A percentile compares a stretch with the other conserved stretches of the same genome.
Evolutionary conservation across 2,329 filamentous ascomycete species (phyloP).

Genomic region (Pezicula carpinea): DNA sequence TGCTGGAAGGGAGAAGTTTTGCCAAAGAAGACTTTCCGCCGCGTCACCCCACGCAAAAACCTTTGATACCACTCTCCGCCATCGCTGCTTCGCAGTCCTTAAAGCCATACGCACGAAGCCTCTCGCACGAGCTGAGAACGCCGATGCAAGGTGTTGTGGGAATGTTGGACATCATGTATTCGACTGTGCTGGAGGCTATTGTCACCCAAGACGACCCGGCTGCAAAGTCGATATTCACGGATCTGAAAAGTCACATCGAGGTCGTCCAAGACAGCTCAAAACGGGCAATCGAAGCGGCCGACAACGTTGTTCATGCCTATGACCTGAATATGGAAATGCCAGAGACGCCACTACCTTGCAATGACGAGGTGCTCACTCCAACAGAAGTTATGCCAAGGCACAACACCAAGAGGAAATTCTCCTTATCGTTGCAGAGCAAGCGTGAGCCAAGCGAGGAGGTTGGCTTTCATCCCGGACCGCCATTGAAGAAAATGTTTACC

Average conservation of each 20-base stretch:
- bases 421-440: constrained; percentile 9
- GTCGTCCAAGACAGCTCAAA: constrained; percentile 69
- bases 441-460: constrained; percentile 15
- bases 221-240: constrained; percentile 52
- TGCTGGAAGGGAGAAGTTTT: constrained; percentile 49
- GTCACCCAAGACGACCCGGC: constrained; percentile 46
- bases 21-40: constrained; percentile 24
- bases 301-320: constrained; percentile 72
- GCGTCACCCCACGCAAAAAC: constrained; percentile 24
- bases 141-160: constrained; percentile 74
- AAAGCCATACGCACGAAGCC: constrained; percentile 66
- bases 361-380: constrained; percentile 9
- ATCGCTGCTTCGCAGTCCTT: constrained; percentile 58
- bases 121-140: constrained; percentile 68
- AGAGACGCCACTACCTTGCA: constrained; percentile 44
- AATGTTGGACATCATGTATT: constrained; percentile 74
- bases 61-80: constrained; percentile 49
- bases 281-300: constrained; percentile 67
- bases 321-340: constrained; percentile 72
- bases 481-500: constrained; percentile 22
- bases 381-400: constrained; percentile 4
- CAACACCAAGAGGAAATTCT: constrained; percentile 3
- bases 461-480: constrained; percentile 18
- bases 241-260: constrained; percentile 65
- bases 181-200: constrained; percentile 63